phyloP scores from a whole-genome alignment of 768 basidiomycete species.

The Hygrocybe punicea region DNA sequence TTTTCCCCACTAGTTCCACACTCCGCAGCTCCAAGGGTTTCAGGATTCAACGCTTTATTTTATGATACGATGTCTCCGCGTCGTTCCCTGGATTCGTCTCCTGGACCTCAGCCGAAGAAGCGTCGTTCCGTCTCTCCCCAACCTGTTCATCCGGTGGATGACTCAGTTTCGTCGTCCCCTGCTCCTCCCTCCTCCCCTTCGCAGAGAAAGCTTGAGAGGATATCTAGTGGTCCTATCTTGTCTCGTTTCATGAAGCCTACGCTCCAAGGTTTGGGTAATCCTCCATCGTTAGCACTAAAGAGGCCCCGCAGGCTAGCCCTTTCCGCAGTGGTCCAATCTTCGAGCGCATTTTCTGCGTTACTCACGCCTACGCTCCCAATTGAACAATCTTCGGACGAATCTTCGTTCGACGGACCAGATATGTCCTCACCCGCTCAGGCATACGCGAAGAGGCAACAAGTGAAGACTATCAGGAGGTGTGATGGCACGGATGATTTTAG shows the following conservation, averaged over 20 bases:
- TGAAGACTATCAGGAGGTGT: slow-evolving; percentile 71
- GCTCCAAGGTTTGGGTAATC: slow-evolving; percentile 51
- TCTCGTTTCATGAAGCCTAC: slow-evolving; percentile 51
- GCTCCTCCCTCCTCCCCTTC: slow-evolving; percentile 50
- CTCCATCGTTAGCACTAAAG: slow-evolving; percentile 53
- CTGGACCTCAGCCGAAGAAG: slow-evolving; percentile 46
- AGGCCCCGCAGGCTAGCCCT: slow-evolving; percentile 64
- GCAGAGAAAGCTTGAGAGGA: slow-evolving; percentile 45
- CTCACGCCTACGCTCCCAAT: slow-evolving; percentile 52
- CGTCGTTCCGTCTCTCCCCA: slow-evolving; percentile 62
- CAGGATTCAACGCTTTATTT: slow-evolving; percentile 59
- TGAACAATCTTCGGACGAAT: slow-evolving; percentile 44
- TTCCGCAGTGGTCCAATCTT: slow-evolving; percentile 57
- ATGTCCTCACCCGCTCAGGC: slow-evolving; percentile 81
- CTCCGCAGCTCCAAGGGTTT: slow-evolving; percentile 52
- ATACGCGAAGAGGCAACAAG: slow-evolving; percentile 72
- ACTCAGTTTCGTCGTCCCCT: slow-evolving; percentile 44
- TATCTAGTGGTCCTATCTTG: slow-evolving; percentile 48
- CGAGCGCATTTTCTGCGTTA: slow-evolving; percentile 73
- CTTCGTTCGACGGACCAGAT: slow-evolving; percentile 64
- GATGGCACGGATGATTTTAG: slow-evolving; percentile 82
- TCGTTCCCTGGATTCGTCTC: slow-evolving; percentile 45
- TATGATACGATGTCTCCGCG: slow-evolving; percentile 54
- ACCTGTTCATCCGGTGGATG: slow-evolving; percentile 37
- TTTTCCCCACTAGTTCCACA: slow-evolving; percentile 39